Percentiles rank a stretch among this genome's conserved stretches.
Conservation (phyloP, 331 rosid genomes). For the Rosa hybrid region DNA sequence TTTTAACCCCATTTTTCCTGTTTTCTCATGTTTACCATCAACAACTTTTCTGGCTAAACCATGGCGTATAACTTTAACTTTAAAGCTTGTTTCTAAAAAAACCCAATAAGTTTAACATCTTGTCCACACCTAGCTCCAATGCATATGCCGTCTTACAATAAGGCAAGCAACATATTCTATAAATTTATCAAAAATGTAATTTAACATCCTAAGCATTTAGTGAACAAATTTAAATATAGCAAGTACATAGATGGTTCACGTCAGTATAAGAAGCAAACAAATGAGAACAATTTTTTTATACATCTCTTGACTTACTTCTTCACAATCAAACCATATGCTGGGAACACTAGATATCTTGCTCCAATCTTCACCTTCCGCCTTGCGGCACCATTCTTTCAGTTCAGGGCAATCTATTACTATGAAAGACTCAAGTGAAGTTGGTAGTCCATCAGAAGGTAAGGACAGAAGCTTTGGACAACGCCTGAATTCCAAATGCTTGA, state of each 20-base stretch:
- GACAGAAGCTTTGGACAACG: not conserved
- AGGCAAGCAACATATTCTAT: not conserved
- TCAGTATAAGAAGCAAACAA: not conserved
- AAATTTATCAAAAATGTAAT: not conserved
- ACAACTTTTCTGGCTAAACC: not conserved
- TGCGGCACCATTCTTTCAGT: not conserved
- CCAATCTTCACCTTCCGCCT: not conserved
- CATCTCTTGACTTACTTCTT: not conserved
- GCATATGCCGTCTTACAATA: not conserved
- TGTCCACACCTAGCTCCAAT: not conserved
- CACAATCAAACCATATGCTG: not conserved
- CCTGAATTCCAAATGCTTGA: conserved; percentile 1
- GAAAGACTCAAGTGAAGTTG: not conserved
- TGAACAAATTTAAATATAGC: not conserved
- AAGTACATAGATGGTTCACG: not conserved
- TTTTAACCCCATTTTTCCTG: not conserved
- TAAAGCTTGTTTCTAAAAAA: not conserved
- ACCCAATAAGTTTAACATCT: not conserved
- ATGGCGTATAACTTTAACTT: not conserved
- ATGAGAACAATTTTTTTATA: not conserved
- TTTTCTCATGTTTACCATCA: not conserved
- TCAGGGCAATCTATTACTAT: conserved; percentile 4
- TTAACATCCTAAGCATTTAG: not conserved
- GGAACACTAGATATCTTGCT: not conserved
- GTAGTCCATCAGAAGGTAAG: not conserved